phyloP scores from a whole-genome alignment of 306 rosid genomes.

The Medicago lupulina region DNA sequence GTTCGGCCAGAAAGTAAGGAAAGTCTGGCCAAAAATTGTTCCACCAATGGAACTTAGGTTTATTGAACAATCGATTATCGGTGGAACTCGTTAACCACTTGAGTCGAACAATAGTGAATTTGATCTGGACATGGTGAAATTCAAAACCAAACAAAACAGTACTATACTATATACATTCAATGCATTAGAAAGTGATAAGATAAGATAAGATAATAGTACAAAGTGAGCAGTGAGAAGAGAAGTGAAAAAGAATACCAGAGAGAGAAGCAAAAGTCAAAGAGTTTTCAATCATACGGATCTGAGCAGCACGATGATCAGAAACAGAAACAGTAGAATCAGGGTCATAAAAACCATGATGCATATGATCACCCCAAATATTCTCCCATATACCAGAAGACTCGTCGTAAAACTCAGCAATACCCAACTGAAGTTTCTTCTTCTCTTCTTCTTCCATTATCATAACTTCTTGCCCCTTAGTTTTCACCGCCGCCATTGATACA shows the following conservation, averaged over 20 bases:
- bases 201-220: background rate
- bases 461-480: too few species aligned
- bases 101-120: background rate
- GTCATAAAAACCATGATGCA: constrained; percentile 92
- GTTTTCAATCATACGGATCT: constrained; percentile 85
- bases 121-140: background rate
- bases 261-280: constrained; percentile 70
- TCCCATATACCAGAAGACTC: constrained; percentile 88
- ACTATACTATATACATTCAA: background rate
- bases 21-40: too few species aligned
- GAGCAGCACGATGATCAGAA: constrained; percentile 81
- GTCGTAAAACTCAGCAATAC: constrained; percentile 90
- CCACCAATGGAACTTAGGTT: too few species aligned
- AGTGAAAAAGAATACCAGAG: constrained; percentile 7
- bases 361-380: constrained; percentile 89
- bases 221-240: background rate
- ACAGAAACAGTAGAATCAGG: constrained; percentile 56
- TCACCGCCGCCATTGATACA: background rate
- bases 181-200: background rate
- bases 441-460: constrained; percentile 9
- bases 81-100: too few species aligned
- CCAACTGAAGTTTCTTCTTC: constrained; percentile 47
- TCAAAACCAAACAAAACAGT: background rate
- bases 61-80: too few species aligned
- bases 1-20: too few species aligned